A percentile compares a stretch with the other conserved stretches of the same genome.
Conservation (phyloP, 202 grass and related monocot species). For the Schoenoplectus tabernaemontani region DNA sequence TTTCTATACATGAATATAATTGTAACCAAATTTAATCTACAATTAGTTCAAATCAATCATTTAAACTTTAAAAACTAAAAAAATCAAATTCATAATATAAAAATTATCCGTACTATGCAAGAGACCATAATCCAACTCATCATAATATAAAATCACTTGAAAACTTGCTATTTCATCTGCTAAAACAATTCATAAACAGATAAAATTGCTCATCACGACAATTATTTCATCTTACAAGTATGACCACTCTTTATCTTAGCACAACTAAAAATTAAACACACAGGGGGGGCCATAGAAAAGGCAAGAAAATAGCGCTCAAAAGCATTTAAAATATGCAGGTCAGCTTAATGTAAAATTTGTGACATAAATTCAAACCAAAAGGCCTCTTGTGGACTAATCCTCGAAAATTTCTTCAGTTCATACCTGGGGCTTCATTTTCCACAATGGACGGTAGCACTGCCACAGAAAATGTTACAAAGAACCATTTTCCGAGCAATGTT, state of each 20-base stretch:
- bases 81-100: too few relatives aligned
- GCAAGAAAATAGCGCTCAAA: too few relatives aligned
- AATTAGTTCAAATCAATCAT: too few relatives aligned
- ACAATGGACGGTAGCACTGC: background rate
- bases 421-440: background rate
- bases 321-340: background rate
- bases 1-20: too few relatives aligned
- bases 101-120: too few relatives aligned
- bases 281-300: background rate
- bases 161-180: background rate
- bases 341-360: background rate
- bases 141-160: too few relatives aligned
- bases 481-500: background rate
- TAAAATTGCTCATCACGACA: background rate
- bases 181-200: background rate
- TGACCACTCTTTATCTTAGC: background rate
- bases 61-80: too few relatives aligned
- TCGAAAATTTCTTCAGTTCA: background rate
- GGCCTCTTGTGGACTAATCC: background rate
- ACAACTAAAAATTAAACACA: background rate
- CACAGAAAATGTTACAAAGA: background rate
- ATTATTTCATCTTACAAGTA: background rate
- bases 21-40: too few relatives aligned
- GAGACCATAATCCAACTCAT: too few relatives aligned
- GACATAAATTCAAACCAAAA: background rate